Evolutionary conservation across 1,284 basidiomycete genomes (phyloP), one percentile per base, ranked within the genome.

Genomic region (Cerrena zonata): DNA sequence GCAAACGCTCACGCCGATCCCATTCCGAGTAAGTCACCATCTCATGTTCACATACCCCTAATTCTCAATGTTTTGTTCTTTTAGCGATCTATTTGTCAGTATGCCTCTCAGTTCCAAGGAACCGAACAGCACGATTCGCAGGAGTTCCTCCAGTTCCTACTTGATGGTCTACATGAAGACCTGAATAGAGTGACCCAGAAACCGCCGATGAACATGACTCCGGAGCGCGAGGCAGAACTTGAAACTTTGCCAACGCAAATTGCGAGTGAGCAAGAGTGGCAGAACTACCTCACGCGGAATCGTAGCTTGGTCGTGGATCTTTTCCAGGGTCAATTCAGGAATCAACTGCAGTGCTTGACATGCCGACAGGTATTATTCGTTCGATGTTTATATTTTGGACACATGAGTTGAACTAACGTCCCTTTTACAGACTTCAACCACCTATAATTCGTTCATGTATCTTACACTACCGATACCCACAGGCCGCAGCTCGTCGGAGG

Each of bases 401-500:
- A 41, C 27, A 34, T 40, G 24, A 22, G 10, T 30, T 13, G 12
- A 7, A 36, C 24, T 12, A 13, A 23, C n/a, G 21, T 53, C 53
- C 13, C n/a, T 37, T 13, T 39, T 55, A 2, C 60, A 96, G 91
- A 98, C 95, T 2, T 96, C 93, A 24, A 98, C 94, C 4, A 98
- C 94, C 5, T 99, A 96, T 64, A 97, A 99, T 64, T 82, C 91
- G 2, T 99, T 99, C 72, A 97, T 97, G 78, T 95, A 96, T 60
- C 78, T 99, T 50, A 90, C 93, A 30, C 68, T 99, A 50, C 94
- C 95, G 1, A 84, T 99, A 48, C 94, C 95, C 1, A 74, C 77
- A 13, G 73, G 75, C 13, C 77, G 79, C 47, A 74, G 75, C 27
- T 72, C 75, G 18, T 74, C 76, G n/a, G 87, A 82, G 61, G 82